Evolutionary conservation across 371 early-diverging fungal species (phyloP), one percentile per base, ranked within the genome.

Genomic region (Mucor piriformis): DNA sequence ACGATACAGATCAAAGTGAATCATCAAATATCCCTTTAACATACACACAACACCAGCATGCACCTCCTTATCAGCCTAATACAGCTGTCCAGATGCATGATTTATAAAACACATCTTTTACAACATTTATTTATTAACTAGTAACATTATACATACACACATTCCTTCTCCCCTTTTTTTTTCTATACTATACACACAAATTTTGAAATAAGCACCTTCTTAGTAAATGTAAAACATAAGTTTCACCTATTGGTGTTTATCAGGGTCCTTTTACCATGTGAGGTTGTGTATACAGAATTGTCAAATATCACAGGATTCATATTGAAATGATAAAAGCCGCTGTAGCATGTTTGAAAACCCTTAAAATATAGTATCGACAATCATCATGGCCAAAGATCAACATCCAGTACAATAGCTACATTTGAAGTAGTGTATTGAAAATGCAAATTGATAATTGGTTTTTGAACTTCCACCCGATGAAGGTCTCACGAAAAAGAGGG

Each of bases 41-140:
- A 2, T 54, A 57, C 12, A 50, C 54, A 15, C 52, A 57, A 6
- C 54, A 50, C 21, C 63, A 59, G 38, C 61, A 61, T 35, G 56
- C 57, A 43, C 57, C 61, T 34, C 53, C 61, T 25, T 66, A 66
- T 54, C 52, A 57, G 13, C 66, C 66, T 1, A 55, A 29, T 20
- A 66, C 61, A 16, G 57, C 61, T n/a, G 52, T 61, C 27, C 66
- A 66, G 20, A 48, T 61, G 48, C 53, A 61, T 20, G 63, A 63
- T 42, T 21, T 40, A 32, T 57, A 57, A 44, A 38, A 21, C 27
- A 10, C 4, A 6, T 13, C 16, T 29, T 16, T 32, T 6, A 4
- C 32, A 29, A 29, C 38, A 38, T 38, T 38, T 16, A 38, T 37
- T 24, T 15, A 32, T 44, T 29, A 29, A 29, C 29, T 29, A 29